Evolutionary conservation across 495 filamentous ascomycete genomes (phyloP).

Genomic region (Tuber umbilicatum): DNA sequence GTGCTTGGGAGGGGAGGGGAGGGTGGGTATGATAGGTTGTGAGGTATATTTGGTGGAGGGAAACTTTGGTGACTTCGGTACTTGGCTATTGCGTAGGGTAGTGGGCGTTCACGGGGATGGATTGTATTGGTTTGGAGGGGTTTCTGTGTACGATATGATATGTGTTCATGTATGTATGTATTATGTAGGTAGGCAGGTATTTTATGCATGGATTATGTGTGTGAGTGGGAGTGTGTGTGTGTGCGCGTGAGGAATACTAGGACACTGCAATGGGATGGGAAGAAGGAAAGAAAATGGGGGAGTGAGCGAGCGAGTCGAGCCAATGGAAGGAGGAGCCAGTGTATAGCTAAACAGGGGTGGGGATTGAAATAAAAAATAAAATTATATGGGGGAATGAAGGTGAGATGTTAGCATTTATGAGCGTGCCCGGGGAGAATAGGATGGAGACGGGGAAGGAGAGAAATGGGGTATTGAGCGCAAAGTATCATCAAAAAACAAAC

Average conservation of each 20-base stretch:
- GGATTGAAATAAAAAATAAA: background rate
- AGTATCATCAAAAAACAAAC: background rate
- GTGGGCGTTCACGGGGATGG: background rate
- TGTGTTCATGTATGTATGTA: background rate
- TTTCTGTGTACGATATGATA: background rate
- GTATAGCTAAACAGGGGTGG: background rate
- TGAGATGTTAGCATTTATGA: background rate
- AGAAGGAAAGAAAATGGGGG: background rate
- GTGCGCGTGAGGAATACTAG: background rate
- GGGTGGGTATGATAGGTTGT: background rate
- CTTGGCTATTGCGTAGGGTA: background rate
- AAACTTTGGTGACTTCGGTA: background rate
- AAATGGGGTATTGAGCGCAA: background rate
- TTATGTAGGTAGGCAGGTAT: background rate
- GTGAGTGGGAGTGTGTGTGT: background rate
- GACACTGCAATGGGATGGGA: background rate
- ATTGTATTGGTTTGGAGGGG: conserved; percentile 5
- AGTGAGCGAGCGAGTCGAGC: background rate
- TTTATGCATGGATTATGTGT: background rate
- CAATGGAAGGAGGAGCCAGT: background rate
- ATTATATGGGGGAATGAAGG: background rate
- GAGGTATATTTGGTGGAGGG: background rate
- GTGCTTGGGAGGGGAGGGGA: background rate
- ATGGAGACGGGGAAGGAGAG: background rate
- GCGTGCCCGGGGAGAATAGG: too few relatives aligned